Base-by-base conservation (phyloP, 306 rosid genomes). In the Cucurbita pepo region DNA sequence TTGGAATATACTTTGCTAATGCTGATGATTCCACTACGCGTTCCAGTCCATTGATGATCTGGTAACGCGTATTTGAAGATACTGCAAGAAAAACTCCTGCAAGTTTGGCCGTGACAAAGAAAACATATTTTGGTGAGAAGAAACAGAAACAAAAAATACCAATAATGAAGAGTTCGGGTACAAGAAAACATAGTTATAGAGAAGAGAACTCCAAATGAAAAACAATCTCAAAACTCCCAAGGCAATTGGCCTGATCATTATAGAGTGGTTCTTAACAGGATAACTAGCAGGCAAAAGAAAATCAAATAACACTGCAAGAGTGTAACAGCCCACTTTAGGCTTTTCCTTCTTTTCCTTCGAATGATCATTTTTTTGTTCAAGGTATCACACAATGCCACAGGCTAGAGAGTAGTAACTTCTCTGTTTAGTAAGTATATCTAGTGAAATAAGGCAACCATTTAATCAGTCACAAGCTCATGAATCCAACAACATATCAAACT, bases 11-110 rank as follows among this genome's bases (percentile, higher is more conserved):
- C 88, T 87, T 90, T 7, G 89, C 97, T 84, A 87, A 21, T 1
- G 87, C 79, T 4, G 98, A 90, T 36, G 91, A 79, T 82, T 94
- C 98, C 8, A 94, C 98, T 75, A 89, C 5, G 48, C 78, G 57
- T 75, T 94, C 98, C 14, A 94, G 86, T 77, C 95, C 97, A 69
- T 94, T 90, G 73, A 90, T 78, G 22, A 94, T 82, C 76, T 94
- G 98, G 78, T 94, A 94, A 3, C 98, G 86, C 2, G 96, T 82
- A 78, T 94, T 94, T 78, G 98, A 94, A 70, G 98, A 94, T 10
- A 94, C 85, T 3, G 95, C 96, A 73, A 94, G 96, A 60, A 94
- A 94, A 77, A 94, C 85, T 65, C 96, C 98, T 94, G 89, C 78
- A 63, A 69, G 69, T 72, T 79, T 80, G 59, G 71, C 72, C n/a